Evolutionary conservation across 1,139 yeast species (phyloP).

Genomic region (Sugiyamaella sp.): DNA sequence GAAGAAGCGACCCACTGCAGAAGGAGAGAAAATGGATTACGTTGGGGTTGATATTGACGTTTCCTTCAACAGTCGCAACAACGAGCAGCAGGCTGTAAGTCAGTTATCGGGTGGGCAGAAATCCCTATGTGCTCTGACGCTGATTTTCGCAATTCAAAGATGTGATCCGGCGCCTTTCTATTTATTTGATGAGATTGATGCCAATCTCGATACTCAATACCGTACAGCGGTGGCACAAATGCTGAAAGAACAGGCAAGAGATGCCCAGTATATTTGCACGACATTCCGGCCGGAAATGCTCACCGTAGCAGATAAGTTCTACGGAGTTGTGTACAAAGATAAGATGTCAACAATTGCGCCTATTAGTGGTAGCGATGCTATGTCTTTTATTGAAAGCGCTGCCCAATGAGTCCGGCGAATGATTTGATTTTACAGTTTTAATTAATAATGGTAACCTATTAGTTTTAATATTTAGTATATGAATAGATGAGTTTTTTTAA

Average conservation of each 20-base stretch:
- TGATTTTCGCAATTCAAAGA: constrained; percentile 88
- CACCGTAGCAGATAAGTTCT: constrained; percentile 81
- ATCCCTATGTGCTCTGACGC: constrained; percentile 89
- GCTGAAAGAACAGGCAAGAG: constrained; percentile 62
- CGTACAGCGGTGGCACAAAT: constrained; percentile 84
- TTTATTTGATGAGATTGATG: constrained; percentile 94
- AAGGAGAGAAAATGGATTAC: constrained; percentile 52
- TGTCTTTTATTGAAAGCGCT: constrained; percentile 57
- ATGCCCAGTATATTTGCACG: constrained; percentile 91
- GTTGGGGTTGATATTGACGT: constrained; percentile 86
- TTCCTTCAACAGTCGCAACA: constrained; percentile 83
- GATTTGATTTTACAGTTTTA: background rate
- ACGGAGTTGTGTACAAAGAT: constrained; percentile 82
- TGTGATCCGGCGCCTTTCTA: constrained; percentile 98
- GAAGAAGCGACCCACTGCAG: constrained; percentile 26
- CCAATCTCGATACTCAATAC: constrained; percentile 90
- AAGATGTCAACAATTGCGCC: constrained; percentile 80
- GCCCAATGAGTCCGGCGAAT: constrained; percentile 12
- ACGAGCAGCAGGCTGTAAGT: constrained; percentile 87
- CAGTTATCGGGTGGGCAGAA: constrained; percentile 97
- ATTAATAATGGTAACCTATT: background rate
- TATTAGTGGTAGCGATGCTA: constrained; percentile 72
- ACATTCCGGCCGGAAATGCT: constrained; percentile 95
- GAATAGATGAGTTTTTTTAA: constrained; percentile 1
- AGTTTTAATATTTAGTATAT: background rate